Evolutionary conservation across 345 rosid species (phyloP).

Genomic region (Sonneratia alba): DNA sequence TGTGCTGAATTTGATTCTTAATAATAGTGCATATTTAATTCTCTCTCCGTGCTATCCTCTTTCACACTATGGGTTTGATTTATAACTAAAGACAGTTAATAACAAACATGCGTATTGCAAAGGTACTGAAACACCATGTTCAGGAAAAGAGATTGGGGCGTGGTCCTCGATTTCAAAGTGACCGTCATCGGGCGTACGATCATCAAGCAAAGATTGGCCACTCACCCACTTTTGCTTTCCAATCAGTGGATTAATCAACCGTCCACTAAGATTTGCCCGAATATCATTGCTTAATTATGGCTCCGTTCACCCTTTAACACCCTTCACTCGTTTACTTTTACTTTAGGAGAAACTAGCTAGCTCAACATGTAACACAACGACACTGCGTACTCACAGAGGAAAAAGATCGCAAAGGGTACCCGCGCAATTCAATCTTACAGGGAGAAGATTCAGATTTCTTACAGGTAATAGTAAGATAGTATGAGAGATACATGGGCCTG

Average conservation of each 20-base stretch:
- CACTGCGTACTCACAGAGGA: background rate
- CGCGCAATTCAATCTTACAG: no score
- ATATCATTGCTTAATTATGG: conserved; percentile 1
- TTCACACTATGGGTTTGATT: no score
- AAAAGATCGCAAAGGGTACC: no score
- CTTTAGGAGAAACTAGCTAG: background rate
- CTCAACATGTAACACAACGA: no score
- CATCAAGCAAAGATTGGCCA: background rate
- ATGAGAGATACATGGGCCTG: no score
- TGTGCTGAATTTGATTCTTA: no score
- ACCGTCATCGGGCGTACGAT: background rate
- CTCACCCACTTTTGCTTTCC: background rate
- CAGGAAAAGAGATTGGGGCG: background rate
- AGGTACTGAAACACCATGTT: background rate
- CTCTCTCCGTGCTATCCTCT: no score
- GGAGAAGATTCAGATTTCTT: no score
- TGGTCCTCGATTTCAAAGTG: background rate
- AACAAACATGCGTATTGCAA: no score
- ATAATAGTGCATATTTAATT: no score
- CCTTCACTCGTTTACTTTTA: background rate
- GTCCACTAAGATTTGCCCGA: background rate
- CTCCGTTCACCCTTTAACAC: background rate
- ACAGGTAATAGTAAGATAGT: no score
- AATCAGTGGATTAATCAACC: background rate
- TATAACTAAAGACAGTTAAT: no score